phyloP scores from a whole-genome alignment of 495 filamentous ascomycete species.

The Neurospora terricola region DNA sequence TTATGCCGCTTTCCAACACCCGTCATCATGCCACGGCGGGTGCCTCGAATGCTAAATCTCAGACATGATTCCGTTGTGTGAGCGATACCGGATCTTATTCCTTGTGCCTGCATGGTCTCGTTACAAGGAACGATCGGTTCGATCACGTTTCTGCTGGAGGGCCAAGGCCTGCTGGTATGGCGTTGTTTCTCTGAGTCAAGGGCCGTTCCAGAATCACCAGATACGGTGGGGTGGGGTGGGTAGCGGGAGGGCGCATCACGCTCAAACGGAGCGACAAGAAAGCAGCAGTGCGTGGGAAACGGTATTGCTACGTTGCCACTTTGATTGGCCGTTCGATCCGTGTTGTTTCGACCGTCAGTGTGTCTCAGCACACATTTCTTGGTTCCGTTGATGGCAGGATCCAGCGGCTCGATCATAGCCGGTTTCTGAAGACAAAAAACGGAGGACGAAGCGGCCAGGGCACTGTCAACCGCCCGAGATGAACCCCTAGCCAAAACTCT shows the following conservation, averaged over 20 bases:
- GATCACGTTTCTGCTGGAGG: neutral
- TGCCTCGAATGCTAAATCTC: slow-evolving; percentile 21
- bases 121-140: neutral
- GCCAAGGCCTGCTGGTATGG: neutral
- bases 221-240: neutral
- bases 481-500: neutral
- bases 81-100: slow-evolving; percentile 6
- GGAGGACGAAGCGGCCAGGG: neutral
- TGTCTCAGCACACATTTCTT: neutral
- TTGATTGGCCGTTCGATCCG: neutral
- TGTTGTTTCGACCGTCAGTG: neutral
- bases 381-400: neutral
- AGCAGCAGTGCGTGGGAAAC: neutral
- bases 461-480: neutral
- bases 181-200: neutral
- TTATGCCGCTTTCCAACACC: neutral
- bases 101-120: neutral
- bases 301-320: neutral
- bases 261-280: neutral
- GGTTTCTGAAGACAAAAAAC: neutral
- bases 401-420: neutral
- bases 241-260: neutral
- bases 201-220: neutral
- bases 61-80: slow-evolving; percentile 19
- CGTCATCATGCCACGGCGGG: slow-evolving; percentile 7